phyloP scores from a whole-genome alignment of 176 grass and related monocot species.

The Zoysia pacifica region DNA sequence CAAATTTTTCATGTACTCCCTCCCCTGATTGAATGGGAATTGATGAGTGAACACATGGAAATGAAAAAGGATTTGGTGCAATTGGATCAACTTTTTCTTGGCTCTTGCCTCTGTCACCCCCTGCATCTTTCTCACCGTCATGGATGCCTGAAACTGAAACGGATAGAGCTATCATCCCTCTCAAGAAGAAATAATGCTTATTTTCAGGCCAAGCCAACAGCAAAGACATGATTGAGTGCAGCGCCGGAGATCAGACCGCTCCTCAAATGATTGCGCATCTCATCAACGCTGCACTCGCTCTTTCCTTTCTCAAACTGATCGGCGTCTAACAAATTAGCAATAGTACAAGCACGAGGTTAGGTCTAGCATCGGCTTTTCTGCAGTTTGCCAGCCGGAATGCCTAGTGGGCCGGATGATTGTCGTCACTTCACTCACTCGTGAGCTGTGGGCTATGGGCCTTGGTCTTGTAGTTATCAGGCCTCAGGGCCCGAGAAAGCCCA shows the following conservation, averaged over 20 bases:
- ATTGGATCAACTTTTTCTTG: not conserved
- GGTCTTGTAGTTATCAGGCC: no score
- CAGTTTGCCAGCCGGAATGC: no score
- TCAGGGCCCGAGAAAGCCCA: no score
- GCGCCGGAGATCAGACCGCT: conserved; percentile 19
- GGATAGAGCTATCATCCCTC: not conserved
- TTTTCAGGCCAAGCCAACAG: not conserved
- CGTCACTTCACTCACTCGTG: no score
- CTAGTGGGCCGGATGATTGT: no score
- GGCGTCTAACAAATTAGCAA: no score
- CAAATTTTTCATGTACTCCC: conserved; percentile 12
- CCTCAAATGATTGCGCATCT: not conserved
- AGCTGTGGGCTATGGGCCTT: no score
- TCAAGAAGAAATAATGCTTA: not conserved
- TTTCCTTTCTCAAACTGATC: not conserved
- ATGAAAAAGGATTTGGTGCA: not conserved
- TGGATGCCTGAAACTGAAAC: not conserved
- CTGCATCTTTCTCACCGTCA: not conserved
- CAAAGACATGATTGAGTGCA: conserved; percentile 64
- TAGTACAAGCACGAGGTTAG: no score
- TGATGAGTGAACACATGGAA: conserved; percentile 14
- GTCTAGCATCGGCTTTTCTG: not conserved
- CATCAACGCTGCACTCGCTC: conserved; percentile 94
- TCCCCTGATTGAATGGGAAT: not conserved
- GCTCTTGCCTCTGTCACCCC: not conserved